phyloP scores from a whole-genome alignment of 163 green algal genomes.

The Trebouxiophyceae sp. region DNA sequence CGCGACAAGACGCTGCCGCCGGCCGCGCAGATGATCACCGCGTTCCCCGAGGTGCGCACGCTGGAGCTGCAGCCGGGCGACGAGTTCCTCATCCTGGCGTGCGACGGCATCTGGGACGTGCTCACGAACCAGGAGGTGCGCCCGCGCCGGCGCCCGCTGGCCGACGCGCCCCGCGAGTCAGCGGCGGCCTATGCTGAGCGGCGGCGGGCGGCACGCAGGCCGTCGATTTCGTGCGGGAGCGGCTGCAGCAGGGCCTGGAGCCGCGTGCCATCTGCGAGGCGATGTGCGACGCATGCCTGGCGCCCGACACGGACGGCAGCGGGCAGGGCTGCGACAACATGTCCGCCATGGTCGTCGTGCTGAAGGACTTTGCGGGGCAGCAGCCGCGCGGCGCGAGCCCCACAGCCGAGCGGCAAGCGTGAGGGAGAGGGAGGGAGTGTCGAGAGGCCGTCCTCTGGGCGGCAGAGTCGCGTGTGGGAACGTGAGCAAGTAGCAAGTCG shows the following conservation, averaged over 20 bases:
- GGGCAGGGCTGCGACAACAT: conserved; percentile 67
- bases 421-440: too few species aligned
- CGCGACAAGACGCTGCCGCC: conserved; percentile 30
- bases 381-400: too few species aligned
- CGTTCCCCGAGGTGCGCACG: conserved; percentile 51
- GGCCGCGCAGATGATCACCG: conserved; percentile 64
- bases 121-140: conserved; percentile 57
- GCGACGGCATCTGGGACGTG: conserved; percentile 81
- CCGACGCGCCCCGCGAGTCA: too few species aligned
- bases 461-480: too few species aligned
- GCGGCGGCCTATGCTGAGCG: too few species aligned
- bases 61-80: conserved; percentile 41
- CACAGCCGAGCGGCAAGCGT: too few species aligned
- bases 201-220: conserved; percentile 20
- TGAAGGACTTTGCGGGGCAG: conserved; percentile 20
- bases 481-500: too few species aligned
- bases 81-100: conserved; percentile 83
- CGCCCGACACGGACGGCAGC: conserved; percentile 44
- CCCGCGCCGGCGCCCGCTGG: too few species aligned
- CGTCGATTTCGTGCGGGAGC: conserved; percentile 52
- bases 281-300: conserved; percentile 58
- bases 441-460: too few species aligned
- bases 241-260: conserved; percentile 24
- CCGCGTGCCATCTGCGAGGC: conserved; percentile 40
- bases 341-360: conserved; percentile 39